A percentile compares a stretch with the other conserved stretches of the same genome.
These are phyloP conservation scores for Yarrowia bubula DNA, from an alignment of 805 yeast species.

Conservation along the genomic window DNA sequence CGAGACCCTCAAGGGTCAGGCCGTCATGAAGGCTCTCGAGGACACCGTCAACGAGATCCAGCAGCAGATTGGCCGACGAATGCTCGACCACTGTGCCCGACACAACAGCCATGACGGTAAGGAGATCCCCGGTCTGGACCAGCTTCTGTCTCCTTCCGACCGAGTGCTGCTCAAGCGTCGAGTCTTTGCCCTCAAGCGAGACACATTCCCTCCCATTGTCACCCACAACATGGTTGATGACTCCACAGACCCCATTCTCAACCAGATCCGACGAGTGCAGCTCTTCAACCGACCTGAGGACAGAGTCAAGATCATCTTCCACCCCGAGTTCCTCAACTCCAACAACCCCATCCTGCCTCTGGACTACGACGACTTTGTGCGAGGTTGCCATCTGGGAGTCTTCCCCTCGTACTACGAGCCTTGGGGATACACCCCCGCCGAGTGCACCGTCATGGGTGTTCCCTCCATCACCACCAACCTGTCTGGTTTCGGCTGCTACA, in stretches of 20 bases:
- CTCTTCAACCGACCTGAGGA: constrained; percentile 86
- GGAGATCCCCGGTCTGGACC: constrained; percentile 77
- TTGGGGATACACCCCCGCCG: constrained; percentile 99
- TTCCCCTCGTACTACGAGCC: constrained; percentile 99
- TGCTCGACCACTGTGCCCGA: constrained; percentile 87
- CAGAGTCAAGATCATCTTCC: constrained; percentile 92
- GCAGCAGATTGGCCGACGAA: constrained; percentile 75
- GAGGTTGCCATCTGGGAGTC: constrained; percentile 97
- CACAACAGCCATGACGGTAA: constrained; percentile 49
- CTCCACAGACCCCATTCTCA: constrained; percentile 82
- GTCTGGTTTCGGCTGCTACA: constrained; percentile 96
- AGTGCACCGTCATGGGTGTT: constrained; percentile 99
- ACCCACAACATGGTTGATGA: constrained; percentile 97
- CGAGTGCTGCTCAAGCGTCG: constrained; percentile 86
- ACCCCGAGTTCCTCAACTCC: constrained; percentile 93
- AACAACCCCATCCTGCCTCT: constrained; percentile 90
- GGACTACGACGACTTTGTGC: constrained; percentile 95
- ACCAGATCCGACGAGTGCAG: constrained; percentile 87
- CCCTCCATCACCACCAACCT: constrained; percentile 95
- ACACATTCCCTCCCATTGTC: constrained; percentile 87
- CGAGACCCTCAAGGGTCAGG: constrained; percentile 94
- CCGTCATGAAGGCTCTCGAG: constrained; percentile 88
- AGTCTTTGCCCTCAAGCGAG: constrained; percentile 87
- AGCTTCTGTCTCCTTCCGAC: constrained; percentile 81
- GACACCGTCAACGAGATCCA: constrained; percentile 86